These are phyloP conservation scores for Colletotrichum sp. DNA, from an alignment of 2,329 filamentous ascomycete genomes.

Conservation along the genomic window DNA sequence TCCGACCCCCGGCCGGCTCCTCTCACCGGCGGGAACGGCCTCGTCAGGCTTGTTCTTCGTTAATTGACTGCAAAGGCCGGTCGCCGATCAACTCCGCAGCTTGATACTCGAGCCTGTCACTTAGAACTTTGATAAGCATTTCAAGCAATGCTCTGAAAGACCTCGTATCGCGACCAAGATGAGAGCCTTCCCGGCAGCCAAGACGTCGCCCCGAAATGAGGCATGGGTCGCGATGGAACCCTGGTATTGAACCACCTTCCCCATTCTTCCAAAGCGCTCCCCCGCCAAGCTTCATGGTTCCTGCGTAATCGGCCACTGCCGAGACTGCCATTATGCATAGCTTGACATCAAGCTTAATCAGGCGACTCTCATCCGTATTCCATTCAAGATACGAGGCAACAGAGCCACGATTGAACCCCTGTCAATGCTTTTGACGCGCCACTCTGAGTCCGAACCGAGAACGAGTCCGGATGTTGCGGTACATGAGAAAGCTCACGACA, in stretches of 20 bases:
- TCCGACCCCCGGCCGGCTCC: slow-evolving; percentile 11
- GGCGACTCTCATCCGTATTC: neutral
- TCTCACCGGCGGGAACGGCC: neutral
- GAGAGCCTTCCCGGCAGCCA: neutral
- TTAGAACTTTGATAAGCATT: neutral
- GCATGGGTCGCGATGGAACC: slow-evolving; percentile 12
- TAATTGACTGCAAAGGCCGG: neutral
- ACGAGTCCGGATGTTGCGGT: neutral
- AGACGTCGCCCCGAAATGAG: slow-evolving; percentile 5
- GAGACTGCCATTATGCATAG: neutral
- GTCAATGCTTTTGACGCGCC: neutral
- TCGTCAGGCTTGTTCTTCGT: neutral
- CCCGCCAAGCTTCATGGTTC: slow-evolving; percentile 2
- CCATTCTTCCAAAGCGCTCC: neutral
- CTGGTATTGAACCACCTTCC: neutral
- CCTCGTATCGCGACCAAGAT: neutral
- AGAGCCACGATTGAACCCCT: neutral
- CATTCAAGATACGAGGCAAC: neutral
- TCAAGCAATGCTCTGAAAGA: neutral
- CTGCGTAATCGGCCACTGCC: slow-evolving; percentile 6
- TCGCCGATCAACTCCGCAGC: neutral
- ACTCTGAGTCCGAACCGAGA: neutral
- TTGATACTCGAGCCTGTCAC: neutral
- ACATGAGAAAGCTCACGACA: neutral
- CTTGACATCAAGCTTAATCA: neutral